phyloP scores from a whole-genome alignment of 352 stramenopile genomes.

The Pythium graminicola region DNA sequence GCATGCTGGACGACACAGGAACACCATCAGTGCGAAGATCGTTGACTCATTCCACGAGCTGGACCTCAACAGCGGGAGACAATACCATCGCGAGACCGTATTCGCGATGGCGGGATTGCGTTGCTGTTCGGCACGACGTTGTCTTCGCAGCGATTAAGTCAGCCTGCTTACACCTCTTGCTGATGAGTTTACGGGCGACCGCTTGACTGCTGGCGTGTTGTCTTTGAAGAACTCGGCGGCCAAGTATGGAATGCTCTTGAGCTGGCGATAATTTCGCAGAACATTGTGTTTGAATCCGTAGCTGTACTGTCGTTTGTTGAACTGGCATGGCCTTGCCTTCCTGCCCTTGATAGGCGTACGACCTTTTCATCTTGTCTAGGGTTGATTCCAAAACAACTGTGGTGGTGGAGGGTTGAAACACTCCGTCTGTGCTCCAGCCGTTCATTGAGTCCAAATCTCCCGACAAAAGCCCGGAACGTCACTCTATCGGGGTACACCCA shows the following conservation, averaged over 20 bases:
- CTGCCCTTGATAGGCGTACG: slow-evolving; percentile 16
- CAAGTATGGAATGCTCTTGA: neutral
- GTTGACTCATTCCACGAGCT: slow-evolving; percentile 12
- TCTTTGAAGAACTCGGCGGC: slow-evolving; percentile 4
- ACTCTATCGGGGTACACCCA: neutral
- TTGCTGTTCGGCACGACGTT: neutral
- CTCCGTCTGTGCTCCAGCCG: too few relatives aligned
- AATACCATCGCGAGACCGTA: too few relatives aligned
- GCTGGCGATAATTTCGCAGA: slow-evolving; percentile 1
- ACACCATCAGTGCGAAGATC: slow-evolving; percentile 1
- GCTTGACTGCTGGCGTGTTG: neutral
- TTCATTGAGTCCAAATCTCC: neutral
- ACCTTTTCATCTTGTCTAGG: neutral
- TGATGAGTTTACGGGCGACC: neutral
- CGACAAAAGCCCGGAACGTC: neutral
- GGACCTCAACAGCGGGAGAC: neutral
- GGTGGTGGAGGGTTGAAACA: neutral
- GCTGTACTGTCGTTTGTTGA: slow-evolving; percentile 8
- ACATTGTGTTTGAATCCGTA: slow-evolving; percentile 24
- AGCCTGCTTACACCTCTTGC: too few relatives aligned
- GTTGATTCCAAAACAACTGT: too few relatives aligned
- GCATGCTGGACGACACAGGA: slow-evolving; percentile 8
- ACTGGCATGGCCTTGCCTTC: slow-evolving; percentile 1
- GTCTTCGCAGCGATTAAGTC: slow-evolving; percentile 1
- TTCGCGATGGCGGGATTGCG: neutral